Base-by-base conservation (phyloP, 2,329 filamentous ascomycete genomes). In the Phoma sp. region DNA sequence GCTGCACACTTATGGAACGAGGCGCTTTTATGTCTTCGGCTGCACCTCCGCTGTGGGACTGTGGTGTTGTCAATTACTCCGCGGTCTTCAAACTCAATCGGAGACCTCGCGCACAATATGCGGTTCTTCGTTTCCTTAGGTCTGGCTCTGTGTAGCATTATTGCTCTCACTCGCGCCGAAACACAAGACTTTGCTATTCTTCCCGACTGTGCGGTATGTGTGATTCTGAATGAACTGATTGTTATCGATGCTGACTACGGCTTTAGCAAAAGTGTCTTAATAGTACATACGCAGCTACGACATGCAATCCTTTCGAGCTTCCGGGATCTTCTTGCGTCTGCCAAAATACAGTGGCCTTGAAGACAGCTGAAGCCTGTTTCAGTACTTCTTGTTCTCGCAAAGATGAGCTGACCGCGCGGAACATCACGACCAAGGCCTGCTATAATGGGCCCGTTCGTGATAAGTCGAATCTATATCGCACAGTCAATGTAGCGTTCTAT, bases 391-490 rank as follows among this genome's bases (percentile, higher is more conserved):
- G 52, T 23, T 5, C 18, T 39, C 47, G 42, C 23, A 55, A 47
- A 14, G 42, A 51, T 7, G 30, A 33, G 2, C 25, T 51, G 14
- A 51, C 11, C 0, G 24, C 42, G 30, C 42, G 51, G 7, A 47
- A 47, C 14, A 13, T 42, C 24, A 51, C 52, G 1, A 27, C 25
- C 3, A 35, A 29, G 22, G 47, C 43, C 4, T 55, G 55, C 25
- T 45, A 39, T 23, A 39, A 55, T 13, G 39, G 45, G 13, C 37
- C 50, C 3, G 14, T 44, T 10, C 51, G 51, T n/a, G 47, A 58
- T 18, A 55, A 52, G 39, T 58, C 55, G 4, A 37, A 10, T 13
- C 40, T 14, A 7, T 58, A 55, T 25, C 38, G 51, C 7, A 8
- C 11, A 2, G 8, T 52, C 42, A 58, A 32, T 23, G 4, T 52